Conservation (phyloP, 2,329 filamentous ascomycete species). For the Exophiala sideris region DNA sequence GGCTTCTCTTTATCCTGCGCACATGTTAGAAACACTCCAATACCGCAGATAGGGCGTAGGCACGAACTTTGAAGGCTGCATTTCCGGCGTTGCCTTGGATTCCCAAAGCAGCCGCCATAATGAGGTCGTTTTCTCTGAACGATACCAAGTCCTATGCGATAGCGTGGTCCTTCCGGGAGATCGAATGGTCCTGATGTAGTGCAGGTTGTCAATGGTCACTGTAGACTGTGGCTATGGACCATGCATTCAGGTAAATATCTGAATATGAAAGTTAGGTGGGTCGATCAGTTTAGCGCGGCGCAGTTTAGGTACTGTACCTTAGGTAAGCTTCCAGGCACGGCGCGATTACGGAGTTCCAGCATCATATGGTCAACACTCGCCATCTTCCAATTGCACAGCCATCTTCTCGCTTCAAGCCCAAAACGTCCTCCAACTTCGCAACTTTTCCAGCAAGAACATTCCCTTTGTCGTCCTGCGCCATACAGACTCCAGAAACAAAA, state of each 20-base stretch:
- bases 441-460: neutral
- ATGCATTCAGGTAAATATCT: conserved; percentile 12
- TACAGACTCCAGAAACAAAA: neutral
- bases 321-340: conserved; percentile 10
- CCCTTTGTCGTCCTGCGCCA: neutral
- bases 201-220: neutral
- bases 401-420: neutral
- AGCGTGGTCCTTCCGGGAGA: neutral
- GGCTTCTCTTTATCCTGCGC: conserved; percentile 90
- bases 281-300: neutral
- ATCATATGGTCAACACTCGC: conserved; percentile 8
- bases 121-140: conserved; percentile 27
- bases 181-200: no score
- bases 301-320: neutral
- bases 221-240: neutral
- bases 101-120: conserved; percentile 50
- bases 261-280: conserved; percentile 7
- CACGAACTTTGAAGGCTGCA: conserved; percentile 62
- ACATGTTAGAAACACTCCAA: conserved; percentile 37
- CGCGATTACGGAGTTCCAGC: conserved; percentile 16
- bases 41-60: conserved; percentile 29
- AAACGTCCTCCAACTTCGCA: neutral
- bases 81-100: conserved; percentile 53
- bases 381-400: conserved; percentile 7
- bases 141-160: neutral